These are phyloP conservation scores for Ophiobolus disseminans DNA, from an alignment of 2,329 filamentous ascomycete genomes.

Conservation along the genomic window DNA sequence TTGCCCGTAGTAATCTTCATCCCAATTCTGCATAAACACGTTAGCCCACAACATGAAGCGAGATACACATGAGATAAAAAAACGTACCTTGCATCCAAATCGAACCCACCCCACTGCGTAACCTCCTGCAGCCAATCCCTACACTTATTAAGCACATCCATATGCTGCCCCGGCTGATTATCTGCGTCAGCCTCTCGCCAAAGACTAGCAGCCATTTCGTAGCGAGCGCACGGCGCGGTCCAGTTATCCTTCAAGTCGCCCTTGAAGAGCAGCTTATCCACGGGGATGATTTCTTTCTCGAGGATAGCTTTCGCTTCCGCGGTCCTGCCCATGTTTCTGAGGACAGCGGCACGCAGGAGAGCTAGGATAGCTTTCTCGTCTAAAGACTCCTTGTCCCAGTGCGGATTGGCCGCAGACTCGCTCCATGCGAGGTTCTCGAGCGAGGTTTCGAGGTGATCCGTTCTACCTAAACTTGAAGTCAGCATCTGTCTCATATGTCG, in stretches of 20 bases:
- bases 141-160: conserved; percentile 65
- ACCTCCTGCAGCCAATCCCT: conserved; percentile 70
- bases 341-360: conserved; percentile 70
- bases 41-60: conserved; percentile 9
- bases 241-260: conserved; percentile 72
- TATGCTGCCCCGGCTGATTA: conserved; percentile 43
- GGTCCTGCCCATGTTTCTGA: conserved; percentile 68
- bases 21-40: conserved; percentile 59
- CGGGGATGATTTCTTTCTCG: conserved; percentile 66
- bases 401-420: conserved; percentile 58
- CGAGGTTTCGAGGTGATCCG: conserved; percentile 68
- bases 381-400: conserved; percentile 59
- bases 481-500: too few species aligned
- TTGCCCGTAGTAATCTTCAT: conserved; percentile 74
- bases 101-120: conserved; percentile 73
- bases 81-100: conserved; percentile 70
- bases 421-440: conserved; percentile 72
- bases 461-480: too few species aligned
- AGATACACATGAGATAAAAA: not conserved
- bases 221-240: conserved; percentile 75
- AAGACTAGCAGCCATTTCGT: conserved; percentile 82
- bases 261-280: conserved; percentile 63
- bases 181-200: conserved; percentile 70
- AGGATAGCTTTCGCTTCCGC: conserved; percentile 72
- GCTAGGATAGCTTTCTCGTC: conserved; percentile 71